Evolutionary conservation across 768 basidiomycete genomes (phyloP), one percentile per base, ranked within the genome.

Genomic region (Lactarius trivialis): DNA sequence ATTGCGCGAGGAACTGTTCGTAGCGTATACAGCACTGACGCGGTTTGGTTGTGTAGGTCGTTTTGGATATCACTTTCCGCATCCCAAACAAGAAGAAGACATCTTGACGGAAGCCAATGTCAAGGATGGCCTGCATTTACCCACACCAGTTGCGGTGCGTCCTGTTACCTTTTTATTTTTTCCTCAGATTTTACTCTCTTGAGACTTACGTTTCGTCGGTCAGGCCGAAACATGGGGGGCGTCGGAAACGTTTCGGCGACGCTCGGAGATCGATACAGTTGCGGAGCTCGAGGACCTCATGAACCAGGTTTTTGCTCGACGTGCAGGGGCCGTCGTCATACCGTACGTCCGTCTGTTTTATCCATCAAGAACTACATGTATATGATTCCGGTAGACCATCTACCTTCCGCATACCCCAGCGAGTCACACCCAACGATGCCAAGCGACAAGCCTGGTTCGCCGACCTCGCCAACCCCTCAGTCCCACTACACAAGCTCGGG

Each of bases 381-480:
- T 36, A 12, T 37, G 45, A 54, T 37, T 62, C 7, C 9, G 36
- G 8, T 66, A 88, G 90, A 15, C 63, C 81, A 6, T 84, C 85
- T 26, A 80, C 85, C 1, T 93, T 91, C 73, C 87, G 86, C 56
- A 82, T 93, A 67, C 91, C 91, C 0, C 83, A 86, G n/a, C 77
- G 91, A 67, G 89, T 91, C 6, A 93, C 91, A 1, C 75, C 89
- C 14, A 91, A 88, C 56, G 89, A 92, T 67, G 75, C 84, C 7
- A 90, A 89, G 71, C 80, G 88, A n/a, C 81, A 85, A 60, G 78
- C 86, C 7, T 93, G 91, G 91, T 89, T 92, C 69, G 80, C 83
- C 8, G 90, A 92, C 69, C 81, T 93, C 12, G 89, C 91, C 14
- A 83, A 93, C 65, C 84, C 90, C 1, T 79, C 85, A 34, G 87